Conservation (phyloP, 768 basidiomycete genomes). For the Russula earlei region DNA sequence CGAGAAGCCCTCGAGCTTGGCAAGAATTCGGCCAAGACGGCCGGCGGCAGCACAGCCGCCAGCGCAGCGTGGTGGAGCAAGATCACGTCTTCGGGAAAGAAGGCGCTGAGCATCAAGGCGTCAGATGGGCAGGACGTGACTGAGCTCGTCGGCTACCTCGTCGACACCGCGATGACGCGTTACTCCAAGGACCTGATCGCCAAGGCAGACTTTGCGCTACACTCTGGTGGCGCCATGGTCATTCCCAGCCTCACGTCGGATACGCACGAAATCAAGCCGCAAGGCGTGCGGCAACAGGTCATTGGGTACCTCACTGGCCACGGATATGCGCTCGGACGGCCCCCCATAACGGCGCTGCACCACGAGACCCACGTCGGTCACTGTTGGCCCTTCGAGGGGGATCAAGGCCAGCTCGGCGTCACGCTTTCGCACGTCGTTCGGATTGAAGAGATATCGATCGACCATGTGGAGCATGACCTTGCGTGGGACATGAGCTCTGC, state of each 20-base stretch:
- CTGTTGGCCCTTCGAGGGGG: constrained; percentile 89
- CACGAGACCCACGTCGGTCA: constrained; percentile 74
- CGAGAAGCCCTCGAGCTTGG: constrained; percentile 65
- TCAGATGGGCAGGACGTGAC: constrained; percentile 68
- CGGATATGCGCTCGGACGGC: constrained; percentile 57
- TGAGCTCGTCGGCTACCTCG: constrained; percentile 59
- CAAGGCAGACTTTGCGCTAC: constrained; percentile 76
- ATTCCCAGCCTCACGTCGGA: constrained; percentile 77
- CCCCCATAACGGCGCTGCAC: constrained; percentile 82
- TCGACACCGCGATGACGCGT: constrained; percentile 62
- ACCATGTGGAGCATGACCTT: constrained; percentile 78
- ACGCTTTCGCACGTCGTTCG: constrained; percentile 53
- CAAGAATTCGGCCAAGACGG: constrained; percentile 37
- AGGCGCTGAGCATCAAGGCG: constrained; percentile 52
- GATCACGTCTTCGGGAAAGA: constrained; percentile 33
- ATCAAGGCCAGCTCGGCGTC: constrained; percentile 75
- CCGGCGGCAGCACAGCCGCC: constrained; percentile 27
- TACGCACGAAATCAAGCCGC: constrained; percentile 61
- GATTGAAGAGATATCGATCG: constrained; percentile 65
- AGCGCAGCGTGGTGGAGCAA: constrained; percentile 64
- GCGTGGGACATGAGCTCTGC: constrained; percentile 75
- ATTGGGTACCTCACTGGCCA: constrained; percentile 49
- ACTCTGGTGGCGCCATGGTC: constrained; percentile 70
- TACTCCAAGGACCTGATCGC: constrained; percentile 74
- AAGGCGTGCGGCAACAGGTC: constrained; percentile 38